phyloP scores from a whole-genome alignment of 2,329 filamentous ascomycete species.

The Malbranchea cinnamomea region DNA sequence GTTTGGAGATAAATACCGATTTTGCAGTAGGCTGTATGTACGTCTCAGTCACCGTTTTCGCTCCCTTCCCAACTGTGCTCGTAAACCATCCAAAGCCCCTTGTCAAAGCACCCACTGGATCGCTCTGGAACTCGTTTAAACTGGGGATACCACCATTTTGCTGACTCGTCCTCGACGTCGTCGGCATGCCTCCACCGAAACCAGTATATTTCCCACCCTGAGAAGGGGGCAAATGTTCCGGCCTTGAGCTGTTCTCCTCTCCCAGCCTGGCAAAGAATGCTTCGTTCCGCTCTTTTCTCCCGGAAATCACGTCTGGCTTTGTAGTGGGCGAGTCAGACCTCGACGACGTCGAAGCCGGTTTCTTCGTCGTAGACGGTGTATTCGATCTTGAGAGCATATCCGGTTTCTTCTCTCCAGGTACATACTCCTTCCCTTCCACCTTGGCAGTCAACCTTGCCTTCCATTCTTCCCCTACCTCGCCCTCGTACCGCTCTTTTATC shows the following conservation, averaged over 20 bases:
- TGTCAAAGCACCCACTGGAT: conserved; percentile 73
- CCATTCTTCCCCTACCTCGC: conserved; percentile 85
- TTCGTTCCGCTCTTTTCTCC: conserved; percentile 56
- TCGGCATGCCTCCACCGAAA: conserved; percentile 64
- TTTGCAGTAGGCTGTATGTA: conserved; percentile 89
- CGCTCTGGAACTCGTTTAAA: conserved; percentile 79
- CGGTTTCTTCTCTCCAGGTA: conserved; percentile 49
- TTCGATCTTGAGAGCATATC: too few relatives aligned
- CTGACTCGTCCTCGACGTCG: conserved; percentile 22
- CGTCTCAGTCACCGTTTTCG: conserved; percentile 77
- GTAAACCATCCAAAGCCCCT: conserved; percentile 95
- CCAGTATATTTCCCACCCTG: conserved; percentile 88
- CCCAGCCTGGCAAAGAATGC: conserved; percentile 81
- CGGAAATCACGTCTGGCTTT: conserved; percentile 14
- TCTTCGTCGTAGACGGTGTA: conserved; percentile 23
- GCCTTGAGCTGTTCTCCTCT: conserved; percentile 61
- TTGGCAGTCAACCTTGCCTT: conserved; percentile 79
- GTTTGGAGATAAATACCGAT: conserved; percentile 42
- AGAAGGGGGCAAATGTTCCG: conserved; percentile 62
- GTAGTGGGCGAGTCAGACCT: conserved; percentile 14
- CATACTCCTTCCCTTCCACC: conserved; percentile 77
- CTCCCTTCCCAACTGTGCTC: conserved; percentile 73
- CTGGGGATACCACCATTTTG: conserved; percentile 39
- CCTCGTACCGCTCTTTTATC: conserved; percentile 79
- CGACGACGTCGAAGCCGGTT: conserved; percentile 22